Evolutionary conservation across 306 rosid genomes (phyloP).

Genomic region (Castanea crenata): DNA sequence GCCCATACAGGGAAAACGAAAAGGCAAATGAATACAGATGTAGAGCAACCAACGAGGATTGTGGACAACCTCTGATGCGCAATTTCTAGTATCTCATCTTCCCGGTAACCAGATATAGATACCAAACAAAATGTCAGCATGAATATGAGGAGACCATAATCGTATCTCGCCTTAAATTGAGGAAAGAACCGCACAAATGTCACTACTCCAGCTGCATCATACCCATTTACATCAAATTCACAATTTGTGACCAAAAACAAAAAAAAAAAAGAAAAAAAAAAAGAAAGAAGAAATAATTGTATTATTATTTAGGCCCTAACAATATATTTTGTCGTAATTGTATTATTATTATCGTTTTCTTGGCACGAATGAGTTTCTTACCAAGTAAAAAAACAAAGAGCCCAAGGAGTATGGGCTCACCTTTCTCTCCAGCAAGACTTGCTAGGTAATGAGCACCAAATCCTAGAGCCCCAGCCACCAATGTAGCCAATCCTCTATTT

Average conservation of each 20-base stretch:
- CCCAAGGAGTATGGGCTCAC: slow-evolving; percentile 18
- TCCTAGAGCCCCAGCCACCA: slow-evolving; percentile 25
- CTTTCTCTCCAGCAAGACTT: slow-evolving; percentile 2
- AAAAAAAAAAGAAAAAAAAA: no score
- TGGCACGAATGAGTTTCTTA: not conserved
- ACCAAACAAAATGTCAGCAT: slow-evolving; percentile 24
- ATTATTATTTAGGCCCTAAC: no score
- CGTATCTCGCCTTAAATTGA: slow-evolving; percentile 26
- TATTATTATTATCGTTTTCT: not conserved
- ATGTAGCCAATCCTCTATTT: slow-evolving; percentile 33
- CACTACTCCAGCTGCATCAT: not conserved
- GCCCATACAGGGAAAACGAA: slow-evolving; percentile 21
- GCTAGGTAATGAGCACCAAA: slow-evolving; percentile 26
- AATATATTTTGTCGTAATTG: no score
- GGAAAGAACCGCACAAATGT: slow-evolving; percentile 26
- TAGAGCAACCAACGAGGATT: slow-evolving; percentile 12
- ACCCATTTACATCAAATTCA: not conserved
- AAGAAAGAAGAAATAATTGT: no score
- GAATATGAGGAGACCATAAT: slow-evolving; percentile 21
- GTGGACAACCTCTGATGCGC: slow-evolving; percentile 1
- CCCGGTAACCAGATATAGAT: slow-evolving; percentile 24
- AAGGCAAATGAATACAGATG: not conserved
- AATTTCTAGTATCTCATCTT: slow-evolving; percentile 7
- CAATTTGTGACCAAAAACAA: not conserved
- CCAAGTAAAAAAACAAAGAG: slow-evolving; percentile 17